Evolutionary conservation across 1,284 basidiomycete species (phyloP), one percentile per base, ranked within the genome.

Genomic region (Trametes hirsuta): DNA sequence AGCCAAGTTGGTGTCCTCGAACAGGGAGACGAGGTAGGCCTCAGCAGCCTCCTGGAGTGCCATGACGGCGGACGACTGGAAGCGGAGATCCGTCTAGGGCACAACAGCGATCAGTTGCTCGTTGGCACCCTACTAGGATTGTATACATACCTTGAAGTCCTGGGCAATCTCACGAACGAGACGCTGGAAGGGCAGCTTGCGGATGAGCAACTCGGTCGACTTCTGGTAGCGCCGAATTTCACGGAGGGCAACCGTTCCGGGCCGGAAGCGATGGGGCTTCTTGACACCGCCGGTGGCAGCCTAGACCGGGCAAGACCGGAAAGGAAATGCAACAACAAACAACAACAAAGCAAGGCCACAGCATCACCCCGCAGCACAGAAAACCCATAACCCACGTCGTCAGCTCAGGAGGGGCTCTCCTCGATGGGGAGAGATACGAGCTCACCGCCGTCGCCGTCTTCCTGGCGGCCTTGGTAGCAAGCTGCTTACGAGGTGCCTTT

Each of bases 151-250:
- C 93, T 98, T 95, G 86, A 96, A 95, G 80, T 94, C 92, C 80
- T 97, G 94, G 48, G 95, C 94, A 69, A 98, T 97, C 81, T 97
- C 94, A 86, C 94, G 92, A 66, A 97, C 94, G 69, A 97, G 86
- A 72, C 94, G 84, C 81, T 96, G 94, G 93, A 96, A 96, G 69
- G 94, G 94, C 65, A 96, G 88, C 88, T 96, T 96, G 81, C 94
- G 86, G 83, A 97, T 96, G 73, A 96, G 86, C 72, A 96, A 86
- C 84, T 96, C 94, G 69, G 95, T 95, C 71, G 93, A 94, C 85
- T 95, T 95, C 79, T 97, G 96, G 87, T 98, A 98, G 76, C 94
- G 86, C 79, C 96, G 85, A 72, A 98, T 98, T 83, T 98, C 95
- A 88, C 95, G 93, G 66, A 98, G 93, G 71, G 95, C 95, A 82